Percentiles rank a stretch among this genome's conserved stretches.
Evolutionary conservation across 2,329 filamentous ascomycete genomes (phyloP).

Genomic region (Hymenotorrendiella dingleyae): DNA sequence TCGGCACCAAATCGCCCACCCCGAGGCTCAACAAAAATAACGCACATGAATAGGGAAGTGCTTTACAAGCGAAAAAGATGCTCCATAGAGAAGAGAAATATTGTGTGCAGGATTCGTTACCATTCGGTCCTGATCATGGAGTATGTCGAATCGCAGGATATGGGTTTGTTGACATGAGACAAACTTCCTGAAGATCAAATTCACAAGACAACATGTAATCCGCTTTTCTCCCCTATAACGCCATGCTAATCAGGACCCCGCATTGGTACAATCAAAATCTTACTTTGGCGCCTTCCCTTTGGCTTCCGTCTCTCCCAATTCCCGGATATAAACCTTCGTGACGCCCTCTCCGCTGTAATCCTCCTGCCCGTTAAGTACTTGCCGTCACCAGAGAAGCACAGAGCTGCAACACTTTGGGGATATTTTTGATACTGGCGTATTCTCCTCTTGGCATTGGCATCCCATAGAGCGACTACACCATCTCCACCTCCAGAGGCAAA

Average conservation of each 20-base stretch:
- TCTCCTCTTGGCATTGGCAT: slow-evolving; percentile 63
- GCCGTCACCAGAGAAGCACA: slow-evolving; percentile 59
- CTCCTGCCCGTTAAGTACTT: slow-evolving; percentile 64
- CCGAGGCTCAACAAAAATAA: too few relatives aligned
- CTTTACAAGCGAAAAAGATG: too few relatives aligned
- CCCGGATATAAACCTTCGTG: slow-evolving; percentile 73
- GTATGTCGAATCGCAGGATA: too few relatives aligned
- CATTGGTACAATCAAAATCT: background rate
- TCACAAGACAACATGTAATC: too few relatives aligned
- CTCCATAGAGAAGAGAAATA: too few relatives aligned
- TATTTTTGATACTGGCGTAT: slow-evolving; percentile 65
- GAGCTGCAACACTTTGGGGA: slow-evolving; percentile 53
- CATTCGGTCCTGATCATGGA: too few relatives aligned
- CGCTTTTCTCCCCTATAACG: slow-evolving; percentile 4
- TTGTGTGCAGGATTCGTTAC: too few relatives aligned
- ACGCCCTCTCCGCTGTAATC: slow-evolving; percentile 67
- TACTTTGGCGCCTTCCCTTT: slow-evolving; percentile 30
- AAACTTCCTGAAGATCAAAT: too few relatives aligned
- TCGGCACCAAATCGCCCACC: too few relatives aligned
- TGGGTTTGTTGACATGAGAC: too few relatives aligned
- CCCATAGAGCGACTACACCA: slow-evolving; percentile 66
- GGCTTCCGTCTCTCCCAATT: slow-evolving; percentile 81
- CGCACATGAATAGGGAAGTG: too few relatives aligned
- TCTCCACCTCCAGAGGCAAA: slow-evolving; percentile 72
- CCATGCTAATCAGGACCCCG: slow-evolving; percentile 5